Percentiles rank a stretch among this genome's conserved stretches.
Conservation (phyloP, 1,284 basidiomycete genomes). For the Ganoderma sinense region DNA sequence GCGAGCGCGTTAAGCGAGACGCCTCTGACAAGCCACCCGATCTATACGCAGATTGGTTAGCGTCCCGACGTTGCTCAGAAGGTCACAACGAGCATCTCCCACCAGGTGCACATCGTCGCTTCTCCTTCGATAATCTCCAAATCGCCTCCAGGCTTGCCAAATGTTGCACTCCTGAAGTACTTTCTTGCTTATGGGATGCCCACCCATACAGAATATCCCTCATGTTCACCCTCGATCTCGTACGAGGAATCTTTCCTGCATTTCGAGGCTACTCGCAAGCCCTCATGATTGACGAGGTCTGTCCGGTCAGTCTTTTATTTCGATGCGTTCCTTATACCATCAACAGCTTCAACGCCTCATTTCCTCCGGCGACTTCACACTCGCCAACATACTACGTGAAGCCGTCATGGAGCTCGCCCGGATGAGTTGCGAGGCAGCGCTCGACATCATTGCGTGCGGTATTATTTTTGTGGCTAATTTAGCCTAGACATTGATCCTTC, state of each 20-base stretch:
- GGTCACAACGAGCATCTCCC: slow-evolving; percentile 50
- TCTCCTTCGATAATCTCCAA: slow-evolving; percentile 60
- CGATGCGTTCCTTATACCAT: slow-evolving; percentile 49
- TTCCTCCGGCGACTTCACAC: slow-evolving; percentile 18
- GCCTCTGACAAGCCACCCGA: slow-evolving; percentile 18
- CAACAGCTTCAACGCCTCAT: slow-evolving; percentile 73
- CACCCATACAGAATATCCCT: slow-evolving; percentile 72
- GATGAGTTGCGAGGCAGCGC: slow-evolving; percentile 64
- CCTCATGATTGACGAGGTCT: slow-evolving; percentile 80
- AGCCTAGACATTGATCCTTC: neutral
- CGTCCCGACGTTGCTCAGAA: slow-evolving; percentile 60
- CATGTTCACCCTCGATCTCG: slow-evolving; percentile 71
- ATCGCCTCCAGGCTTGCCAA: slow-evolving; percentile 64
- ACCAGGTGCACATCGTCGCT: slow-evolving; percentile 70
- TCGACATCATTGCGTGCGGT: slow-evolving; percentile 80
- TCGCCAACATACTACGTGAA: slow-evolving; percentile 53
- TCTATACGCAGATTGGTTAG: slow-evolving; percentile 67
- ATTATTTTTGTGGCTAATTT: neutral
- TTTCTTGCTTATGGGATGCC: slow-evolving; percentile 64
- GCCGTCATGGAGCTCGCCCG: slow-evolving; percentile 68
- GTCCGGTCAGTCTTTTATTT: slow-evolving; percentile 32
- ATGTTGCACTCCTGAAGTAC: slow-evolving; percentile 62
- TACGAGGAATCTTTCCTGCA: slow-evolving; percentile 78
- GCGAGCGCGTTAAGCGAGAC: slow-evolving; percentile 25
- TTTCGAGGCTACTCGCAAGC: slow-evolving; percentile 86